These are phyloP conservation scores for Fraxinus cuspidata DNA, from an alignment of 257 asterid genomes.

Conservation along the genomic window DNA sequence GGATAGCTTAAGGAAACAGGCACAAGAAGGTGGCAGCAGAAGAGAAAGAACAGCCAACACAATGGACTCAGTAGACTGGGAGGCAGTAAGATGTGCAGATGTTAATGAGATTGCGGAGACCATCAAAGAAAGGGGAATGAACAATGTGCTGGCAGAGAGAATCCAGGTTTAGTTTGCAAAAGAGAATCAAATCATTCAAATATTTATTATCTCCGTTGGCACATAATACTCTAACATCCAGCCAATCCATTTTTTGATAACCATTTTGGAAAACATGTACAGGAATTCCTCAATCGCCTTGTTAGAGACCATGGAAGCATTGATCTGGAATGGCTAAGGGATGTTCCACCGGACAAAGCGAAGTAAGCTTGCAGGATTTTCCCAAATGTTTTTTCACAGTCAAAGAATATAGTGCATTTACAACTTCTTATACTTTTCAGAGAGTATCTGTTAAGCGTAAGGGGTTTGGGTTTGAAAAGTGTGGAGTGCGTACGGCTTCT, in stretches of 20 bases:
- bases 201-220: conserved; percentile 4
- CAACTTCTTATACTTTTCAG: conserved; percentile 47
- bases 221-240: conserved; percentile 12
- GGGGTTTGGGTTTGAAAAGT: conserved; percentile 95
- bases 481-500: conserved; percentile 97
- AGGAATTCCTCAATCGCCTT: conserved; percentile 84
- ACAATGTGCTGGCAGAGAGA: conserved; percentile 29
- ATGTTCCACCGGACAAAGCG: conserved; percentile 90
- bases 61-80: conserved; percentile 30
- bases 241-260: conserved; percentile 26
- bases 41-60: conserved; percentile 12
- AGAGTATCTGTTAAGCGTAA: conserved; percentile 86
- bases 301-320: conserved; percentile 85
- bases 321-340: conserved; percentile 96
- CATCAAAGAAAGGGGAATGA: conserved; percentile 33
- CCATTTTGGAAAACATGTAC: conserved; percentile 33
- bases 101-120: conserved; percentile 17
- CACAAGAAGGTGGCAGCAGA: conserved; percentile 27
- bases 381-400: neutral
- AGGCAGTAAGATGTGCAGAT: conserved; percentile 28
- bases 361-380: conserved; percentile 53
- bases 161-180: conserved; percentile 31
- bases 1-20: conserved; percentile 35
- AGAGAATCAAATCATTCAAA: conserved; percentile 13
- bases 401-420: conserved; percentile 9